Percentiles rank a stretch among this genome's conserved stretches.
These are phyloP conservation scores for Simmondsia chinensis DNA, from an alignment of 148 eudicot species.

Conservation along the genomic window DNA sequence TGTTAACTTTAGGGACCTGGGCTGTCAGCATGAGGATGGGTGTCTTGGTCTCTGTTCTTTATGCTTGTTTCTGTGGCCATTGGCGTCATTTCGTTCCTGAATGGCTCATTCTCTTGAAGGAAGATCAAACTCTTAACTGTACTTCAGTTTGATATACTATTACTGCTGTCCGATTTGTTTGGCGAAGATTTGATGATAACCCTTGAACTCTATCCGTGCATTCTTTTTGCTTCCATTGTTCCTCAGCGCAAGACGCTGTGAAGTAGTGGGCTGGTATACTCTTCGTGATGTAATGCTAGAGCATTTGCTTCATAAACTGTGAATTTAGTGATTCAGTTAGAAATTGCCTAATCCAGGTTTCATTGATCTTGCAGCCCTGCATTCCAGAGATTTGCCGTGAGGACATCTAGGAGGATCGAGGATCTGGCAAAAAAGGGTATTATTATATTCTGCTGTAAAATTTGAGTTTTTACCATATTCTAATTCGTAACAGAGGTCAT, in stretches of 20 bases:
- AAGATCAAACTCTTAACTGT: neutral
- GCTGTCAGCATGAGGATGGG: no score
- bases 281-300: neutral
- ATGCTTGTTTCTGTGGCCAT: conserved; percentile 32
- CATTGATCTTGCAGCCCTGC: conserved; percentile 35
- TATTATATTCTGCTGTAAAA: neutral
- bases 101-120: conserved; percentile 40
- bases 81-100: conserved; percentile 10
- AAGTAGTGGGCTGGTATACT: no score
- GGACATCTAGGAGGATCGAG: conserved; percentile 54
- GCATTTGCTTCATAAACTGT: neutral
- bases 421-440: conserved; percentile 46
- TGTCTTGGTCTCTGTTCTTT: neutral
- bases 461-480: no score
- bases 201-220: conserved; percentile 8
- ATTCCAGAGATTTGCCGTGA: conserved; percentile 82
- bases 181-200: conserved; percentile 4
- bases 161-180: conserved; percentile 11
- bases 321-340: neutral
- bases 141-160: conserved; percentile 9
- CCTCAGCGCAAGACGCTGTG: no score
- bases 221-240: no score
- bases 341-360: neutral
- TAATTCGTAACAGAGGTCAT: no score
- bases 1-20: no score